These are phyloP conservation scores for Irpex sp. DNA, from an alignment of 1,284 basidiomycete species.

Conservation along the genomic window DNA sequence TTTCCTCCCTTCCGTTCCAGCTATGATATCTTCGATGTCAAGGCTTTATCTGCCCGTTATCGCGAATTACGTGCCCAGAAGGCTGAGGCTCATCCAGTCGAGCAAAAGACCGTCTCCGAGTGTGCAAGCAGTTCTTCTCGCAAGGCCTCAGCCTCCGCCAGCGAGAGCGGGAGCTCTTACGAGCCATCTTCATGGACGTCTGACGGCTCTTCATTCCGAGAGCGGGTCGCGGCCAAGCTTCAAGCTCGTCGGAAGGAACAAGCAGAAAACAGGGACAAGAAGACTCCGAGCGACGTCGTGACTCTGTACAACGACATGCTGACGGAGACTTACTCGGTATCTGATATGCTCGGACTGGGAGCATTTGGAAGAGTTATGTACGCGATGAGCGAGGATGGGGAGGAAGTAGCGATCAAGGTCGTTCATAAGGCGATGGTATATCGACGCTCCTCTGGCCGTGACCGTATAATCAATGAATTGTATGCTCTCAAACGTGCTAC, in stretches of 20 bases:
- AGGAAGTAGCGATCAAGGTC: conserved; percentile 22
- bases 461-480: conserved; percentile 9
- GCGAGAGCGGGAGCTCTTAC: background rate
- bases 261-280: background rate
- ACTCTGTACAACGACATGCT: background rate
- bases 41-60: no score
- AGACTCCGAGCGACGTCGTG: background rate
- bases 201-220: background rate
- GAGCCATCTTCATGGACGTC: background rate
- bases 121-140: background rate
- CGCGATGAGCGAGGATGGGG: conserved; percentile 1
- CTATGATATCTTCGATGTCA: no score
- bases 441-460: background rate
- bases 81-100: no score
- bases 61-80: no score
- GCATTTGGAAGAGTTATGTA: conserved; percentile 15
- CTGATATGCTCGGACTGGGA: conserved; percentile 14
- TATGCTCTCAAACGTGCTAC: conserved; percentile 6
- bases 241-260: background rate
- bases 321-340: conserved; percentile 10
- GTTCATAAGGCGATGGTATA: conserved; percentile 18
- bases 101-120: background rate
- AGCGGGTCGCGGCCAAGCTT: background rate
- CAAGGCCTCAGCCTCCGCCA: background rate
- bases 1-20: no score